Evolutionary conservation across 23 red algal species (phyloP).

Genomic region (Gracilariopsis chorda): DNA sequence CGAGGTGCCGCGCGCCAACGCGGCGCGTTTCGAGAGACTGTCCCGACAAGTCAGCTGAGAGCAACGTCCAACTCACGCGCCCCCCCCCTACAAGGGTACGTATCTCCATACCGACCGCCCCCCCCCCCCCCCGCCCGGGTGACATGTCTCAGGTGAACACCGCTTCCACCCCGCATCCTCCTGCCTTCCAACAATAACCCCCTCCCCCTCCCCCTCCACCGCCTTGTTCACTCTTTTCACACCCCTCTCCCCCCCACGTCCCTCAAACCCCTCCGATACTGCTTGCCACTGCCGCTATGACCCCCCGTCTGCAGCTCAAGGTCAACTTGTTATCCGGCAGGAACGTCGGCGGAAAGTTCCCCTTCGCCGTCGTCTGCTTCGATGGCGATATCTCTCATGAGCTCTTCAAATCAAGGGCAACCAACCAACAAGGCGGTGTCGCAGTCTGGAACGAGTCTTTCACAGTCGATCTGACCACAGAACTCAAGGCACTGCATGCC

Average conservation of each 20-base stretch:
- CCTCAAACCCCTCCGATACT: neutral
- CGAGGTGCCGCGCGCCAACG: too few species aligned
- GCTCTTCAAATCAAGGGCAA: constrained; percentile 49
- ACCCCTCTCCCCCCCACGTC: too few species aligned
- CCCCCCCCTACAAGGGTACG: too few species aligned
- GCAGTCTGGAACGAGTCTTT: constrained; percentile 28
- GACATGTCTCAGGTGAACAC: too few species aligned
- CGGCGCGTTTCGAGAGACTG: too few species aligned
- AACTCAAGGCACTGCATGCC: constrained; percentile 5
- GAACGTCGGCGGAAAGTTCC: constrained; percentile 31
- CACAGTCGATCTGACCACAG: constrained; percentile 29
- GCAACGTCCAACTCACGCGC: too few species aligned
- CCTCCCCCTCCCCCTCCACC: neutral
- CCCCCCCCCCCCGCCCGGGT: too few species aligned
- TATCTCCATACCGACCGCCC: too few species aligned
- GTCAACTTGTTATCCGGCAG: constrained; percentile 4
- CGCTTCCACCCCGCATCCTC: too few species aligned
- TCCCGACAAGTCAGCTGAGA: too few species aligned
- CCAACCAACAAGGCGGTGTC: neutral
- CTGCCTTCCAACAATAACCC: neutral
- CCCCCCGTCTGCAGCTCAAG: neutral
- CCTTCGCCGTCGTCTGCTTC: constrained; percentile 63
- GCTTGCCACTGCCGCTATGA: too few species aligned
- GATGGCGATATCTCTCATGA: constrained; percentile 47
- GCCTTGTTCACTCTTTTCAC: neutral